Evolutionary conservation across 768 basidiomycete genomes (phyloP).

Genomic region (Ramaria sp.): DNA sequence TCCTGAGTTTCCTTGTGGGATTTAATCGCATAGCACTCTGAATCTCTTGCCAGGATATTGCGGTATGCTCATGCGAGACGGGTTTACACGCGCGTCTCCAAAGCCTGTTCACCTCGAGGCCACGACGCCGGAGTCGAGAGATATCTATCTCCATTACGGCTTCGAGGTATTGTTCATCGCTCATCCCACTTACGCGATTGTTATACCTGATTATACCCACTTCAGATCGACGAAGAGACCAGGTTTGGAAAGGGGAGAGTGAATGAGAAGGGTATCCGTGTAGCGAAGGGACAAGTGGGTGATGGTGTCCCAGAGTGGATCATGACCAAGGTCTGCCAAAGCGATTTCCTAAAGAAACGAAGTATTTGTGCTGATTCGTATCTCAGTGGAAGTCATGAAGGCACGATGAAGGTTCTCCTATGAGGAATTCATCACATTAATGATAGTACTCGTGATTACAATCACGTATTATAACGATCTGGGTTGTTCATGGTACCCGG

Average conservation of each 20-base stretch:
- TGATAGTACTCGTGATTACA: too few relatives aligned
- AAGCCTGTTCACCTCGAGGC: constrained; percentile 15
- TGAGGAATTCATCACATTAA: too few relatives aligned
- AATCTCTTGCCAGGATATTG: constrained; percentile 11
- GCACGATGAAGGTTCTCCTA: too few relatives aligned
- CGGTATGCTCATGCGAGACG: constrained; percentile 13
- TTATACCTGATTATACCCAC: background rate
- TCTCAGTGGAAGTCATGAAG: too few relatives aligned
- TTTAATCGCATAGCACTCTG: too few relatives aligned
- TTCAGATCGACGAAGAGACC: background rate
- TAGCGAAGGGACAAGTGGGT: background rate
- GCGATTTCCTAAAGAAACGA: too few relatives aligned
- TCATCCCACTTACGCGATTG: background rate
- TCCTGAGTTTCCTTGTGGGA: constrained; percentile 8
- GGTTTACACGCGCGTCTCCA: constrained; percentile 12
- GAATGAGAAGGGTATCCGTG: background rate
- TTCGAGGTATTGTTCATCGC: constrained; percentile 13
- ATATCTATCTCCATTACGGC: constrained; percentile 15
- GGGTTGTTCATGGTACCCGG: too few relatives aligned
- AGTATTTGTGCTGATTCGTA: too few relatives aligned
- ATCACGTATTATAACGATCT: too few relatives aligned
- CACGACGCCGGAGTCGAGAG: constrained; percentile 12
- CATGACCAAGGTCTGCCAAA: background rate
- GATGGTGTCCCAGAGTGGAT: constrained; percentile 3
- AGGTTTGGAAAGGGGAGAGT: constrained; percentile 4